A percentile compares a stretch with the other conserved stretches of the same genome.
Conservation (phyloP, 1,284 basidiomycete genomes). For the Ganoderma meredithae region DNA sequence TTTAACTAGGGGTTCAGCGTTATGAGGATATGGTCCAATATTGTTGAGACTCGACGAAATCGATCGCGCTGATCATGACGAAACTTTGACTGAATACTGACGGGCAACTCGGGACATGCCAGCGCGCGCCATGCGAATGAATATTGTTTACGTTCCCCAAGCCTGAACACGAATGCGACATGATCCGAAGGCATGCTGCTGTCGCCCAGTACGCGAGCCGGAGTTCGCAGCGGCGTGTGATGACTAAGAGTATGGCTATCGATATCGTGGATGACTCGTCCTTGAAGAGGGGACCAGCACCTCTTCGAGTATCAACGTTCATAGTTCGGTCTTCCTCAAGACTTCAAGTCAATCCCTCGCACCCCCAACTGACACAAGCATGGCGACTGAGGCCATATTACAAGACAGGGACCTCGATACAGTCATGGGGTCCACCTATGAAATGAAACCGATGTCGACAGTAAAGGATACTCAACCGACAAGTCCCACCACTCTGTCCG, state of each 20-base stretch:
- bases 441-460: background rate
- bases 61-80: background rate
- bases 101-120: background rate
- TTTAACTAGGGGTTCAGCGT: too few species aligned
- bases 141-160: background rate
- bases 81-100: background rate
- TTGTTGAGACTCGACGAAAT: too few species aligned
- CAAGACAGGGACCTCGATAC: background rate
- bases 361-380: background rate
- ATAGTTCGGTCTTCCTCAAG: background rate
- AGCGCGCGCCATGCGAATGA: background rate
- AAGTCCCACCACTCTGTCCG: background rate
- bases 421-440: background rate
- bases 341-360: background rate
- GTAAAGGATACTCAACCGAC: background rate
- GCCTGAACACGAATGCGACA: background rate
- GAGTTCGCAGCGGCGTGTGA: background rate
- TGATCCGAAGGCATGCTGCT: background rate
- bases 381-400: background rate
- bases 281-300: background rate
- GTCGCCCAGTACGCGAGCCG: background rate
- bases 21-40: too few species aligned
- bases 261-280: background rate
- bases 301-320: too few species aligned
- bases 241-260: background rate